Percentiles rank a stretch among this genome's conserved stretches.
phyloP scores from a whole-genome alignment of 345 rosid genomes.

The Eucalyptus regnans region DNA sequence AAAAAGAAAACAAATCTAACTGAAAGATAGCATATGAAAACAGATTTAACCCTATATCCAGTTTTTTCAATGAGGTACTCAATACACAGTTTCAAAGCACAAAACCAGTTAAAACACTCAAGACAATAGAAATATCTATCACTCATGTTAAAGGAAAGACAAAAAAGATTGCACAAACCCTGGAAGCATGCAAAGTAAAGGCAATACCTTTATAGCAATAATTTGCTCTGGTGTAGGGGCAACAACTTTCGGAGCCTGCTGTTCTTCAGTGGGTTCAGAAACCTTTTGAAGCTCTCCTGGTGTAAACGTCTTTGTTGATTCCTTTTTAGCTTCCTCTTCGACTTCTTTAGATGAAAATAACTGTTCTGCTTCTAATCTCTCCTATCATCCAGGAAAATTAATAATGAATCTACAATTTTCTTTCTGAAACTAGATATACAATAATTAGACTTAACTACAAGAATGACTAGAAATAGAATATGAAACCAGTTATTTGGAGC shows the following conservation, averaged over 20 bases:
- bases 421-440: neutral
- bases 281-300: slow-evolving; percentile 50
- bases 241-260: slow-evolving; percentile 59
- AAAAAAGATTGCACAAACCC: neutral
- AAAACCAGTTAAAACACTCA: neutral
- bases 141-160: neutral
- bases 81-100: neutral
- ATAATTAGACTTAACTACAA: neutral
- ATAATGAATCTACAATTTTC: neutral
- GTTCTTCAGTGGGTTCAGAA: slow-evolving; percentile 40
- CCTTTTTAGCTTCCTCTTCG: slow-evolving; percentile 77
- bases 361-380: slow-evolving; percentile 76
- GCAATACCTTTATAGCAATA: slow-evolving; percentile 80
- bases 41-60: neutral
- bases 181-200: neutral
- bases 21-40: neutral
- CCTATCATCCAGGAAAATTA: slow-evolving; percentile 38
- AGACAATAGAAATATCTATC: neutral
- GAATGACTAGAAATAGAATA: neutral
- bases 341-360: slow-evolving; percentile 84
- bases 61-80: neutral
- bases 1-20: neutral
- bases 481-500: neutral
- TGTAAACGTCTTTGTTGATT: slow-evolving; percentile 34
- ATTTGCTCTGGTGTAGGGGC: slow-evolving; percentile 95